These are phyloP conservation scores for Aspergillus intermedius DNA, from an alignment of 2,329 filamentous ascomycete genomes.

Conservation along the genomic window DNA sequence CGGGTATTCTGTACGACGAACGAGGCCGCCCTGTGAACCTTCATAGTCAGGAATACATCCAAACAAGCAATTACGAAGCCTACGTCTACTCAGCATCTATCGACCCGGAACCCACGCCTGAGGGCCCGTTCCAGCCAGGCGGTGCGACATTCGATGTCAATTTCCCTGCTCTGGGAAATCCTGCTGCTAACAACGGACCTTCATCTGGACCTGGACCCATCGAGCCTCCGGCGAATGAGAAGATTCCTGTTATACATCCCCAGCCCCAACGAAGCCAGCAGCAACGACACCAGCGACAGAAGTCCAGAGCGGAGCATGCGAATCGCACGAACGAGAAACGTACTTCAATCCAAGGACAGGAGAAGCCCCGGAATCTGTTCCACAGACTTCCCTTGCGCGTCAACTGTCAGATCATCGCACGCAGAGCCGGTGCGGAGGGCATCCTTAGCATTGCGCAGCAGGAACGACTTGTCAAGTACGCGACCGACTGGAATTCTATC, in stretches of 20 bases:
- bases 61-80: too few species aligned
- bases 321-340: neutral
- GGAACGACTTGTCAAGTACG: slow-evolving; percentile 24
- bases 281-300: neutral
- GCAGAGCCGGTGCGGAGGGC: slow-evolving; percentile 18
- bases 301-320: neutral
- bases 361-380: slow-evolving; percentile 14
- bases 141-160: slow-evolving; percentile 11
- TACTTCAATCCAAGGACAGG: neutral
- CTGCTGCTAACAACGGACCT: neutral
- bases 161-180: slow-evolving; percentile 13
- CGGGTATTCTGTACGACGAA: too few species aligned
- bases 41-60: too few species aligned
- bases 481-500: slow-evolving; percentile 24
- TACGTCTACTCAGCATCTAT: too few species aligned
- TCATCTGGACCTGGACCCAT: neutral
- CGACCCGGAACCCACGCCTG: neutral
- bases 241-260: neutral
- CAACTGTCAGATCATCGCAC: slow-evolving; percentile 26
- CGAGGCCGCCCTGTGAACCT: too few species aligned
- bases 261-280: neutral
- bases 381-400: slow-evolving; percentile 22
- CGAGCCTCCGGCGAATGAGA: neutral
- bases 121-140: slow-evolving; percentile 12
- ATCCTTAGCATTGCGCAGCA: slow-evolving; percentile 25